phyloP scores from a whole-genome alignment of 2,329 filamentous ascomycete species.

The Exophiala dermatitidis region DNA sequence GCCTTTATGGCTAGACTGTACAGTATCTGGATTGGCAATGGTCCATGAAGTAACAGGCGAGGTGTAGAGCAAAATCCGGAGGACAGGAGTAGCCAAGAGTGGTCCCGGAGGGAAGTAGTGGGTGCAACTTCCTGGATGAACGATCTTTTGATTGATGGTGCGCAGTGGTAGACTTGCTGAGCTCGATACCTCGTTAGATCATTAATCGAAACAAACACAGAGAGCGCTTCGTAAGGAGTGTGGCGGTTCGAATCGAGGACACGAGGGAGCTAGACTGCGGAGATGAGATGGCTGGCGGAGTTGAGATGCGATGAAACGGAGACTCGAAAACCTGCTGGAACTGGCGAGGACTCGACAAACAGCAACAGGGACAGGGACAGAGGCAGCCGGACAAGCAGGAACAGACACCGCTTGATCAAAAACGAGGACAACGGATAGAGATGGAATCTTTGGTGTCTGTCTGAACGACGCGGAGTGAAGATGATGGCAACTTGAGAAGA shows the following conservation, averaged over 20 bases:
- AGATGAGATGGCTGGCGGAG: conserved; percentile 17
- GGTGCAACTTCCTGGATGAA: conserved; percentile 4
- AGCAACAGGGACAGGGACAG: neutral
- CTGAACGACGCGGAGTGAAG: conserved; percentile 3
- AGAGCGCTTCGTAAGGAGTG: conserved; percentile 14
- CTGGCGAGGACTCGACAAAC: conserved; percentile 6
- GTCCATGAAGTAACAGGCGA: conserved; percentile 11
- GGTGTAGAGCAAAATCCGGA: neutral
- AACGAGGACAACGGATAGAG: neutral
- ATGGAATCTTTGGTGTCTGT: neutral
- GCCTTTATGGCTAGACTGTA: conserved; percentile 3
- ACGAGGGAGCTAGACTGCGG: conserved; percentile 13
- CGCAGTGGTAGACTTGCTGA: neutral
- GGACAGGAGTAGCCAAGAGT: conserved; percentile 3
- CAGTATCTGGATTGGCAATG: neutral
- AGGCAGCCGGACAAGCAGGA: conserved; percentile 1
- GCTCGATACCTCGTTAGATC: neutral
- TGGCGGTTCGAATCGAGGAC: conserved; percentile 17
- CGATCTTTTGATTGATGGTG: neutral
- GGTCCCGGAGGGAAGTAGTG: neutral
- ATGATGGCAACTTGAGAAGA: conserved; percentile 7
- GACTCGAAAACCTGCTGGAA: conserved; percentile 9
- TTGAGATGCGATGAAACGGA: conserved; percentile 3
- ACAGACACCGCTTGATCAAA: neutral
- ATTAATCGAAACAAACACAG: neutral